Evolutionary conservation across 495 filamentous ascomycete species (phyloP).

Genomic region (Xylaria palmicola): DNA sequence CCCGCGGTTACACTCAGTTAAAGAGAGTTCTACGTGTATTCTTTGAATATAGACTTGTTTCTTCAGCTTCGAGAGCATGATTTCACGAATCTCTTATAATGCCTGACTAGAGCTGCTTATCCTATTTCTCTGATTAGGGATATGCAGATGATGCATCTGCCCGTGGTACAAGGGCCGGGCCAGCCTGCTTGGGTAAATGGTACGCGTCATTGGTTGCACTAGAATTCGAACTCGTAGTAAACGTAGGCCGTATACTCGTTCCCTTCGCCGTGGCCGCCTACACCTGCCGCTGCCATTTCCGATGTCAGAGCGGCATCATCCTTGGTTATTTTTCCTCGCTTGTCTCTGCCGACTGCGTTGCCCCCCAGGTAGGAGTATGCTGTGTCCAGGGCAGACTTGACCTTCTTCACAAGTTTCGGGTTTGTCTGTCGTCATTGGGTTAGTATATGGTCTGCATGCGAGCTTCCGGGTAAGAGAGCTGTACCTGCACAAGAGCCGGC

Average conservation of each 20-base stretch:
- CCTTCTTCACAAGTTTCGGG: slow-evolving; percentile 76
- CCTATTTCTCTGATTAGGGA: background rate
- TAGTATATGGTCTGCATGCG: background rate
- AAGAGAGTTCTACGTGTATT: no score
- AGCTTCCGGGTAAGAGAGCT: slow-evolving; percentile 23
- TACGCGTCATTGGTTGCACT: slow-evolving; percentile 3
- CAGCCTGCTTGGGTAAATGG: slow-evolving; percentile 49
- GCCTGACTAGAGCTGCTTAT: background rate
- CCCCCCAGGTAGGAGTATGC: slow-evolving; percentile 91
- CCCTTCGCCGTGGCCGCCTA: slow-evolving; percentile 58
- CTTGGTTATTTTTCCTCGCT: slow-evolving; percentile 84
- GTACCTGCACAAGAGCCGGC: slow-evolving; percentile 79
- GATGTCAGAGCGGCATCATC: slow-evolving; percentile 74
- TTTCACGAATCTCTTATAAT: background rate
- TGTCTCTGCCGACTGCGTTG: slow-evolving; percentile 91
- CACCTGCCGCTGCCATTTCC: slow-evolving; percentile 72
- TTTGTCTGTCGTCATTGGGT: slow-evolving; percentile 63
- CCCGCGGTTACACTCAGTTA: no score
- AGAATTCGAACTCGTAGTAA: slow-evolving; percentile 84
- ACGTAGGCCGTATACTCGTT: slow-evolving; percentile 94
- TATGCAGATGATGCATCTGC: slow-evolving; percentile 1
- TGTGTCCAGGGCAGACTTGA: slow-evolving; percentile 75
- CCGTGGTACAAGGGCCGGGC: background rate
- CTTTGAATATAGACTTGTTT: slow-evolving; percentile 10
- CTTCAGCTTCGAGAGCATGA: background rate